A percentile compares a stretch with the other conserved stretches of the same genome.
Evolutionary conservation across 2,329 filamentous ascomycete genomes (phyloP).

Genomic region (Penicillium sp.): DNA sequence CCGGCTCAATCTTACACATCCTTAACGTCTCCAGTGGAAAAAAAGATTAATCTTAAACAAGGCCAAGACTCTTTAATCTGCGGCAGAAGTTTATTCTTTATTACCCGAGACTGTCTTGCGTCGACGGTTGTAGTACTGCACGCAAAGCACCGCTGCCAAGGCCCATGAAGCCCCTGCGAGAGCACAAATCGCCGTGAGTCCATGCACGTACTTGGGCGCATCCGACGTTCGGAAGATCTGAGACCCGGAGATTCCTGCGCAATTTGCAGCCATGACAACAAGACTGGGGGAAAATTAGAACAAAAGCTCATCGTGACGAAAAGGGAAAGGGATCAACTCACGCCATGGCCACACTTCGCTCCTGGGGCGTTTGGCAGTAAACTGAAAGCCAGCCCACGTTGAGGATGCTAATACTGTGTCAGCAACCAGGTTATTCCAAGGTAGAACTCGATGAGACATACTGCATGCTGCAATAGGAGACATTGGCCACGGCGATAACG

Average conservation of each 20-base stretch:
- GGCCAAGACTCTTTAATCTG: neutral
- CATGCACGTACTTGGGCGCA: conserved; percentile 25
- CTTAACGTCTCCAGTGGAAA: neutral
- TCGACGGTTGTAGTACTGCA: conserved; percentile 25
- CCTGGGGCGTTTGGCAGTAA: too few relatives aligned
- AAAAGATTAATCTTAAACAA: neutral
- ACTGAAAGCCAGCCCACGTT: too few relatives aligned
- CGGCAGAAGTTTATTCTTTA: neutral
- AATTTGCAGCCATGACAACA: conserved; percentile 62
- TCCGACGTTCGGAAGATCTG: conserved; percentile 53
- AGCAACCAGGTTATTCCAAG: too few relatives aligned
- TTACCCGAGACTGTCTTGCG: conserved; percentile 13
- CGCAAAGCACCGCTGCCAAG: conserved; percentile 13
- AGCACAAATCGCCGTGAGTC: conserved; percentile 25
- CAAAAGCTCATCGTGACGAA: too few relatives aligned
- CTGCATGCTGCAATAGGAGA: too few relatives aligned
- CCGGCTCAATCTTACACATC: neutral
- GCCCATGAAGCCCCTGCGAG: conserved; percentile 28
- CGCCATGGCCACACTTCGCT: too few relatives aligned
- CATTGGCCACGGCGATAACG: too few relatives aligned
- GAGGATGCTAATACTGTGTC: too few relatives aligned
- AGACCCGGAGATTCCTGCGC: conserved; percentile 60
- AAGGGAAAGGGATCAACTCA: neutral
- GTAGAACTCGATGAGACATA: too few relatives aligned
- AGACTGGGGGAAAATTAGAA: conserved; percentile 22